phyloP scores from a whole-genome alignment of 805 yeast species.

The Starmerella riodocensis region DNA sequence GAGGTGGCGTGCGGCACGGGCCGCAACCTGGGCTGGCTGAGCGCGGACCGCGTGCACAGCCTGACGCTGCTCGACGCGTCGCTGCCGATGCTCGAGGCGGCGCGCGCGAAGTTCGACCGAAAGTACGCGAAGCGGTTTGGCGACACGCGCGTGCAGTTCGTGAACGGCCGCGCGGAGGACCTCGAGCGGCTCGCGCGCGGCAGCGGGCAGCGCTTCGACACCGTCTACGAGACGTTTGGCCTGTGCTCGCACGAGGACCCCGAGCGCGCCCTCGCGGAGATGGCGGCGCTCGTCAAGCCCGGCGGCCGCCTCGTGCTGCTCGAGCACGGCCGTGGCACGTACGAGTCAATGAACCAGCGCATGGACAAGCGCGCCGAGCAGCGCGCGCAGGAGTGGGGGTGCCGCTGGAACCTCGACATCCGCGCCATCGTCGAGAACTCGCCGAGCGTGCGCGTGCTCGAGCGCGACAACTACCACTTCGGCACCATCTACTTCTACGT shows the following conservation, averaged over 20 bases:
- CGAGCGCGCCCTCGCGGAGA: conserved; percentile 60
- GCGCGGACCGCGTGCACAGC: conserved; percentile 47
- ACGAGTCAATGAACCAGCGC: conserved; percentile 61
- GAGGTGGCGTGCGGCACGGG: conserved; percentile 97
- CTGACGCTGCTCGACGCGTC: conserved; percentile 82
- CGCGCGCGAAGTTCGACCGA: conserved; percentile 58
- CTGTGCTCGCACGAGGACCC: conserved; percentile 94
- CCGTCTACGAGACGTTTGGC: conserved; percentile 88
- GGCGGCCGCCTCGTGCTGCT: conserved; percentile 78
- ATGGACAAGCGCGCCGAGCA: conserved; percentile 72
- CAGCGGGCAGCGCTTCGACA: conserved; percentile 54
- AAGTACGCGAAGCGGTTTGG: conserved; percentile 27
- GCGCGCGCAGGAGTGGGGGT: conserved; percentile 86
- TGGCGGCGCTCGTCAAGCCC: conserved; percentile 62
- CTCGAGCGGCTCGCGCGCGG: conserved; percentile 42
- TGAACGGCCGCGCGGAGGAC: conserved; percentile 82
- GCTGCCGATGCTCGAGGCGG: conserved; percentile 66
- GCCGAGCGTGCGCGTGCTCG: conserved; percentile 61
- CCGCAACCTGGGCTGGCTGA: conserved; percentile 66
- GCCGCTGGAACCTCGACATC: conserved; percentile 93
- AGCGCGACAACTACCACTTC: conserved; percentile 67
- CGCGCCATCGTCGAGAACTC: conserved; percentile 74
- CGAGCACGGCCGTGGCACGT: conserved; percentile 86
- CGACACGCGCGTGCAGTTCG: conserved; percentile 62
- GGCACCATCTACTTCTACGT: conserved; percentile 60